Evolutionary conservation across 306 rosid genomes (phyloP), one percentile per base, ranked within the genome.

Genomic region (Cucumis melo): DNA sequence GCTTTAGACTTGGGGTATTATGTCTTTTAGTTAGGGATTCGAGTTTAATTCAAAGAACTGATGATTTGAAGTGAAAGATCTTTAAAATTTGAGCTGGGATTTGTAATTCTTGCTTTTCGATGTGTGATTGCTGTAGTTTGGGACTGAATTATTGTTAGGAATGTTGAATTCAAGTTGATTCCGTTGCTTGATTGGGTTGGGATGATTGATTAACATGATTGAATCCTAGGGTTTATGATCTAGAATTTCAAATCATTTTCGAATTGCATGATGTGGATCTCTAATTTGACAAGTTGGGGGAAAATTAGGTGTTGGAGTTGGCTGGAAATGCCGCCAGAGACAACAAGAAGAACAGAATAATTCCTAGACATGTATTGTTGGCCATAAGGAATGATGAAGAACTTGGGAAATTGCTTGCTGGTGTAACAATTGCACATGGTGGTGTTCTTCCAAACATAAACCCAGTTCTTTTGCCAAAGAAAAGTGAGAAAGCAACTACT

Each of bases 301-400:
- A 0, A 39, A n/a, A 57, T 12, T 15, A 92, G 96, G 94, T 92
- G 27, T 78, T 92, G 81, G 96, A 92, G 34, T 83, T 92, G 82
- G 98, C 98, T 54, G 98, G 98, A 71, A 92, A 92, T 83, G 98
- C 98, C 1, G 98, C 98, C 2, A 78, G 98, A 6, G 98, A 92
- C 46, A 92, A 90, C 86, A 90, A 92, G 87, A 92, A 90, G 85
- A 92, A 81, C 6, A 87, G 94, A 74, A 90, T 92, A 2, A 89
- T 85, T 1, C 96, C 98, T 0, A 83, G 96, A 77, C 98, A 92
- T 42, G 83, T 92, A 5, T 57, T 92, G 17, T 50, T 92, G 10
- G 98, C 98, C 0, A 87, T 92, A 72, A 92, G 96, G 81, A 92
- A 90, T 11, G 98, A 92, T 29, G 96, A 90, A 11, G 98, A 92